These are phyloP conservation scores for Hypholoma fasciculare DNA, from an alignment of 768 basidiomycete species.

Conservation along the genomic window DNA sequence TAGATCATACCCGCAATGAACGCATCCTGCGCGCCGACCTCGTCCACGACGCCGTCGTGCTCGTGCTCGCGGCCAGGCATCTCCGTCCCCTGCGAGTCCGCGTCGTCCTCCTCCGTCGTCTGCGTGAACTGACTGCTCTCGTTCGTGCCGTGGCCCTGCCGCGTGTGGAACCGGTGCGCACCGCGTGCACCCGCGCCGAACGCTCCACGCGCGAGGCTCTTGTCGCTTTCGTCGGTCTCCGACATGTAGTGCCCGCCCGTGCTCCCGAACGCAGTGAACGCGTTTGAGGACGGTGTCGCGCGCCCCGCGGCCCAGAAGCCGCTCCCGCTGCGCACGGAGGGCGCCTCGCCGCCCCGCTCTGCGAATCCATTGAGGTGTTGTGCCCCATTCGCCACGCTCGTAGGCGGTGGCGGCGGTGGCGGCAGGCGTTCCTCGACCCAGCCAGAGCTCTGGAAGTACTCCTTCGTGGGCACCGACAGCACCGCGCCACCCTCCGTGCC, in stretches of 20 bases:
- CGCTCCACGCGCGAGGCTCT: slow-evolving; percentile 11
- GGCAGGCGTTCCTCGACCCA: slow-evolving; percentile 62
- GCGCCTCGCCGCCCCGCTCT: slow-evolving; percentile 31
- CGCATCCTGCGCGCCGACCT: slow-evolving; percentile 78
- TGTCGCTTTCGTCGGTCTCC: slow-evolving; percentile 27
- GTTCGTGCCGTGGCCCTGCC: slow-evolving; percentile 26
- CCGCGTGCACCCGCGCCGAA: slow-evolving; percentile 13
- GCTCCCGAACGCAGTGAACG: slow-evolving; percentile 42
- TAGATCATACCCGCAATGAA: slow-evolving; percentile 90
- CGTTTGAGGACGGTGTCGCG: slow-evolving; percentile 55
- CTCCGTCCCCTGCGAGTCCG: slow-evolving; percentile 63
- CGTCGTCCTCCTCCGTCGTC: slow-evolving; percentile 43
- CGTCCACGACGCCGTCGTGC: slow-evolving; percentile 56
- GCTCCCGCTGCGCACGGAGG: slow-evolving; percentile 65
- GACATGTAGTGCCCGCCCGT: slow-evolving; percentile 25
- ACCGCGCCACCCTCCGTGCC: slow-evolving; percentile 80
- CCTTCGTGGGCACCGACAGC: slow-evolving; percentile 77
- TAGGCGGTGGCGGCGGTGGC: slow-evolving; percentile 12
- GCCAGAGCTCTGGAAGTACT: slow-evolving; percentile 84
- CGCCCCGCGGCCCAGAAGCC: slow-evolving; percentile 73
- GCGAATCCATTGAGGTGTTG: slow-evolving; percentile 16
- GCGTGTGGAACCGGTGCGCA: slow-evolving; percentile 15
- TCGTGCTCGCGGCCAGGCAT: slow-evolving; percentile 39
- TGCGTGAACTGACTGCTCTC: slow-evolving; percentile 30
- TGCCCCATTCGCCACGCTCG: slow-evolving; percentile 7